Conservation (phyloP, 2,329 filamentous ascomycete genomes). For the Chrysoporthe deuterocubensis region DNA sequence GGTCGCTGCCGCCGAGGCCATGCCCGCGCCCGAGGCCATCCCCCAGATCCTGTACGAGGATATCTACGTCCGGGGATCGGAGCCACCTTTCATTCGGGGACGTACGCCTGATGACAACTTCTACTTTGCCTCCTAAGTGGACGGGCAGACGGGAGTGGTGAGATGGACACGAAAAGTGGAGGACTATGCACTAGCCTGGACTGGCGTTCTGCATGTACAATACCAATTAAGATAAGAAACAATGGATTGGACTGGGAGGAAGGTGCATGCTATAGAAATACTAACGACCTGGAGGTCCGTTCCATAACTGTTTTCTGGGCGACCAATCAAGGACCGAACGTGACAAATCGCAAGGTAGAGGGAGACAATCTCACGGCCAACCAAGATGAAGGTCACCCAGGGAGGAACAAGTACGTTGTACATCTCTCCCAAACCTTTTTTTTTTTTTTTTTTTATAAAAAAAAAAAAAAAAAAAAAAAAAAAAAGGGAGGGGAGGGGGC, state of each 20-base stretch:
- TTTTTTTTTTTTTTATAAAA: background rate
- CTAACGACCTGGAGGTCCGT: conserved; percentile 6
- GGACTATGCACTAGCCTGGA: conserved; percentile 11
- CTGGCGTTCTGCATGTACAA: conserved; percentile 28
- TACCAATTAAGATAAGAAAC: conserved; percentile 20
- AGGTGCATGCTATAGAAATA: conserved; percentile 17
- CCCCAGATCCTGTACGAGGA: conserved; percentile 91
- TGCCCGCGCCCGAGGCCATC: conserved; percentile 78
- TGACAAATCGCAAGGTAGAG: background rate
- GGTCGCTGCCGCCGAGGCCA: conserved; percentile 87
- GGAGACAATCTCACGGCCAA: background rate
- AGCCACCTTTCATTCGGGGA: conserved; percentile 87
- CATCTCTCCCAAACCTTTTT: background rate
- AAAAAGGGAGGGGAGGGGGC: background rate
- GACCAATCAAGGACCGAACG: background rate
- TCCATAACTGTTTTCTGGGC: background rate
- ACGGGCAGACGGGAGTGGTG: conserved; percentile 31
- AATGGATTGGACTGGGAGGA: conserved; percentile 9
- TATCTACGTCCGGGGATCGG: conserved; percentile 87
- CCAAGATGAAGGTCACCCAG: background rate
- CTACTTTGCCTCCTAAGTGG: conserved; percentile 69
- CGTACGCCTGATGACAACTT: conserved; percentile 91
- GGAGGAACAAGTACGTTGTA: background rate
- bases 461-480: background rate
- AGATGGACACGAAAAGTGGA: conserved; percentile 29